Base-by-base conservation (phyloP, 202 grass and related monocot species). In the Panicum hallii region DNA sequence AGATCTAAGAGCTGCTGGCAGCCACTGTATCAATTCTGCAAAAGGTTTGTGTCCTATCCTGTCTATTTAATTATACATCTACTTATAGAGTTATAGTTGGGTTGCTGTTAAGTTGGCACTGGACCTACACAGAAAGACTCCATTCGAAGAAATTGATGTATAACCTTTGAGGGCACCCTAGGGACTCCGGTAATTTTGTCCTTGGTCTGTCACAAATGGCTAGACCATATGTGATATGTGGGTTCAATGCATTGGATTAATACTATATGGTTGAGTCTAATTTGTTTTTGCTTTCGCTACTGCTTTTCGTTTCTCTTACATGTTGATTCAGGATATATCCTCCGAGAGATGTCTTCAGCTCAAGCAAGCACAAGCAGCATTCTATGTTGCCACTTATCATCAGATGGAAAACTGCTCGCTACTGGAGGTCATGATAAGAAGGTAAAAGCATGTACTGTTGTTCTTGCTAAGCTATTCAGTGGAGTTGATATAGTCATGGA, bases 391-490 rank as follows among this genome's bases (percentile, higher is more conserved):
- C 93, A 99, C 71, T 99, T 99, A 79, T 96, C 97, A 75, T 96
- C 91, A 63, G 93, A 99, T 69, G 93, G 97, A 82, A 96, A 99
- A 66, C 34, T 96, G 72, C 87, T 99, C 34, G 97, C 93, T 78
- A 94, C 90, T 69, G 97, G 91, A 19, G 93, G 91, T 73, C 93
- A 99, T 46, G 97, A 96, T 85, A 99, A 96, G 71, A 99, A 93
- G 93, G 96, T 99, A 84, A 86, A 42, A 16, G 0, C 40, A 41
- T 6, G 77, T 86, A 43, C 6, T 20, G 20, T 63, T 52, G 16
- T 84, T n/a, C 75, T 75, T 80, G 64, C 66, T 54, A 69, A 30
- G 63, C 36, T 87, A 28, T 65, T 80, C 28, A 75, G 14, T 82
- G 23, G 43, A 69, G 70, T 83, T 58, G 68, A 71, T 71, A 26